Evolutionary conservation across 352 stramenopile genomes (phyloP).

Genomic region (Globisporangium megalacanthum): DNA sequence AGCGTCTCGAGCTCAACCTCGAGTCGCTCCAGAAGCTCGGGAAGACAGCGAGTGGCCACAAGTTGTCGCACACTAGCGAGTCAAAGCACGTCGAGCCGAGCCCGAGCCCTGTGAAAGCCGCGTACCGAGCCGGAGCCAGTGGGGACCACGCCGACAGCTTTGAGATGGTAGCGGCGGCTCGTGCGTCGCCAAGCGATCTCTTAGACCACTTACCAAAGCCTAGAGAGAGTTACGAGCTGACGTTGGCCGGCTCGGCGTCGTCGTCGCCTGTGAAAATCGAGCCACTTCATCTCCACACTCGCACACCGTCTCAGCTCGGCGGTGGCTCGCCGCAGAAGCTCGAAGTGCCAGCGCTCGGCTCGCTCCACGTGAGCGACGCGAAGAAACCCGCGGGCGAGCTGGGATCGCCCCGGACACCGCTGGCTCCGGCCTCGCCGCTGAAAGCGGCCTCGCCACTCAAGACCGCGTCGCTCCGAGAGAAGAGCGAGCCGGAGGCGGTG

Average conservation of each 20-base stretch:
- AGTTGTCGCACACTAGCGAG: slow-evolving; percentile 6
- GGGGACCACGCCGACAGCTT: not conserved
- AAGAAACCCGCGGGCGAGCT: not conserved
- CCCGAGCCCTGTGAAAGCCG: slow-evolving; percentile 3
- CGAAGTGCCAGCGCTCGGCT: slow-evolving; percentile 3
- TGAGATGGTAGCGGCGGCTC: not conserved
- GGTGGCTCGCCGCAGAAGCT: slow-evolving; percentile 8
- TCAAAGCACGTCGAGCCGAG: slow-evolving; percentile 5
- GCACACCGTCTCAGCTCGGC: not conserved
- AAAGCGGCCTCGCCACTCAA: slow-evolving; percentile 12
- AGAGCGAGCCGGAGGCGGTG: slow-evolving; percentile 6
- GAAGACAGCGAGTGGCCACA: slow-evolving; percentile 10
- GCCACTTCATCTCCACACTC: slow-evolving; percentile 16
- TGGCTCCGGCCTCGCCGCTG: not conserved
- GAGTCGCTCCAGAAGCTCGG: slow-evolving; percentile 55
- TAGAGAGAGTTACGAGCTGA: slow-evolving; percentile 14
- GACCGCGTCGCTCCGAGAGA: slow-evolving; percentile 8
- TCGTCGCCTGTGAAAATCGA: slow-evolving; percentile 33
- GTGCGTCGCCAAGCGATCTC: not conserved
- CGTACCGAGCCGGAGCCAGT: slow-evolving; percentile 1
- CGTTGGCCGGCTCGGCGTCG: not conserved
- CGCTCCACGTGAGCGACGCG: not conserved
- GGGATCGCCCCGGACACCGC: not conserved
- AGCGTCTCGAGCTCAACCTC: slow-evolving; percentile 64
- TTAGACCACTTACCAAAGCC: slow-evolving; percentile 18